Percentiles rank a stretch among this genome's conserved stretches.
phyloP scores from a whole-genome alignment of 225 moss, liverwort and hornwort genomes.

The Physcomitrellopsis africana region DNA sequence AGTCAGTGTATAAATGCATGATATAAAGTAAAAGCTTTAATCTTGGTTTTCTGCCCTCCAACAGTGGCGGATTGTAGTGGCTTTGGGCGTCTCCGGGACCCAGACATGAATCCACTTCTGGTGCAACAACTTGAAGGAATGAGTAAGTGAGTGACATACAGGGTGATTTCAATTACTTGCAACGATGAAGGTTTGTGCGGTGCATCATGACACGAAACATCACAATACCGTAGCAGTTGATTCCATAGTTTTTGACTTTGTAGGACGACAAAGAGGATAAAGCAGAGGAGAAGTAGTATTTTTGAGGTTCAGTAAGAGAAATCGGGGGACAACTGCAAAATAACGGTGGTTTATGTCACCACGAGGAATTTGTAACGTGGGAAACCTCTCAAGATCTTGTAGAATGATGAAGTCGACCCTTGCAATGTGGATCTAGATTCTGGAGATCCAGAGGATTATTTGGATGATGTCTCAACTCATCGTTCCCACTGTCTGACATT shows the following conservation, averaged over 20 bases:
- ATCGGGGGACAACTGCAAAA: conserved; percentile 52
- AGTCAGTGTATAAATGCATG: too few species aligned
- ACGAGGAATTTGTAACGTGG: conserved; percentile 30
- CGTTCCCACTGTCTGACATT: conserved; percentile 71
- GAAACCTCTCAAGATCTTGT: conserved; percentile 47
- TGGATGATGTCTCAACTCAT: conserved; percentile 58
- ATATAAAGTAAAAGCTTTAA: too few species aligned
- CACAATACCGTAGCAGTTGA: conserved; percentile 71
- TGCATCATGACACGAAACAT: conserved; percentile 41
- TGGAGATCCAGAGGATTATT: conserved; percentile 64
- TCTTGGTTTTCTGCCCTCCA: too few species aligned
- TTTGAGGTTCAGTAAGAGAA: conserved; percentile 62
- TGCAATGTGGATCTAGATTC: conserved; percentile 49
- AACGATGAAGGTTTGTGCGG: conserved; percentile 45
- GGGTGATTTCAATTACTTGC: too few species aligned
- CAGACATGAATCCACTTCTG: too few species aligned
- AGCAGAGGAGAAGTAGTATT: conserved; percentile 71
- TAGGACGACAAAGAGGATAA: conserved; percentile 69
- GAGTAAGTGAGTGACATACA: too few species aligned
- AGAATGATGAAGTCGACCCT: conserved; percentile 49
- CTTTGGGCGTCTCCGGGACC: too few species aligned
- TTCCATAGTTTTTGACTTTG: conserved; percentile 65
- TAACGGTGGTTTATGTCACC: conserved; percentile 31
- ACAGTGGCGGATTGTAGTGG: too few species aligned
- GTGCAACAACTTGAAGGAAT: too few species aligned